phyloP scores from a whole-genome alignment of 257 asterid species.

The Echium plantagineum region DNA sequence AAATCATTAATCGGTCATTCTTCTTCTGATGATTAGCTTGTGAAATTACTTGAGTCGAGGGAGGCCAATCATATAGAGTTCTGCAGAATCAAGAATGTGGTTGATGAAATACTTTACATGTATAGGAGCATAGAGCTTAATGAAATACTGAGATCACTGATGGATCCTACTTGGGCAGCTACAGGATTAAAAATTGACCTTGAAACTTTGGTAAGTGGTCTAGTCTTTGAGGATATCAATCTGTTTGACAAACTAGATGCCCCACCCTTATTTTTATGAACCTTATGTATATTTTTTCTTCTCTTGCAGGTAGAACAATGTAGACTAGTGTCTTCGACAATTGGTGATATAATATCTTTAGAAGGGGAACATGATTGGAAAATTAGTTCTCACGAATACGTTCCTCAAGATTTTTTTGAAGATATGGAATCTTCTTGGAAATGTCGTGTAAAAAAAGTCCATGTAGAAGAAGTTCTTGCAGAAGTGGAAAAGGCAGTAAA shows the following conservation, averaged over 20 bases:
- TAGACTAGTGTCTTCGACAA: slow-evolving; percentile 47
- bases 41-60: slow-evolving; percentile 86
- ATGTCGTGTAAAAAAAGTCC: slow-evolving; percentile 90
- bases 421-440: slow-evolving; percentile 95
- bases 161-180: slow-evolving; percentile 91
- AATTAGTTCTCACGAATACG: slow-evolving; percentile 28
- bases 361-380: slow-evolving; percentile 77
- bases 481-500: slow-evolving; percentile 73
- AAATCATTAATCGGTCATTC: background rate
- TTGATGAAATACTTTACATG: slow-evolving; percentile 65
- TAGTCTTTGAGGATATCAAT: background rate
- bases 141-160: slow-evolving; percentile 47
- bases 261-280: background rate
- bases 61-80: slow-evolving; percentile 96
- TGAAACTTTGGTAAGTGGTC: slow-evolving; percentile 60
- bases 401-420: slow-evolving; percentile 76
- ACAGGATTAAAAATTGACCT: slow-evolving; percentile 79
- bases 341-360: slow-evolving; percentile 66
- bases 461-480: slow-evolving; percentile 64
- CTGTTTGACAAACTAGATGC: background rate
- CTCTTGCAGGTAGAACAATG: slow-evolving; percentile 67
- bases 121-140: slow-evolving; percentile 45
- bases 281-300: background rate
- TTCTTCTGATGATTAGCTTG: slow-evolving; percentile 44
- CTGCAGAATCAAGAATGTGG: slow-evolving; percentile 68